These are phyloP conservation scores for Lepiota venenata DNA, from an alignment of 768 basidiomycete genomes.

Conservation along the genomic window DNA sequence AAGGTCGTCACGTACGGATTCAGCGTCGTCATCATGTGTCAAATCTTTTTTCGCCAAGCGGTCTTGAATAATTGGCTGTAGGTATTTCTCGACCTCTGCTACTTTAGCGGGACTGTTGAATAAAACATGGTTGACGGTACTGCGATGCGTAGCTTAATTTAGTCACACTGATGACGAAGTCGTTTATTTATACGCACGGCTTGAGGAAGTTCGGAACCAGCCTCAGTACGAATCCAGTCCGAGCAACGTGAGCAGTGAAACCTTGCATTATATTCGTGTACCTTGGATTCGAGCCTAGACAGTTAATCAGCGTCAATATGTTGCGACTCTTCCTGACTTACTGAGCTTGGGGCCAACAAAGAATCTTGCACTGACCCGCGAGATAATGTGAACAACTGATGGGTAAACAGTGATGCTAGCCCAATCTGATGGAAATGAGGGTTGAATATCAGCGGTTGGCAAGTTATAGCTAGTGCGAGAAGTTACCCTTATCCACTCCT, in stretches of 20 bases:
- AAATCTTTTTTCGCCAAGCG: not conserved
- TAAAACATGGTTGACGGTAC: not conserved
- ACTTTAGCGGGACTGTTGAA: not conserved
- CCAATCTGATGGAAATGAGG: slow-evolving; percentile 1
- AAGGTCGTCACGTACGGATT: not conserved
- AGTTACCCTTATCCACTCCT: not conserved
- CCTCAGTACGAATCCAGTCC: slow-evolving; percentile 27
- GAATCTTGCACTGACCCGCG: slow-evolving; percentile 22
- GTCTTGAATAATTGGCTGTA: slow-evolving; percentile 9
- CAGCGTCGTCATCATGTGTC: not conserved
- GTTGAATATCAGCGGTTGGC: too few relatives aligned
- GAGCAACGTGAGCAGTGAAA: slow-evolving; percentile 32
- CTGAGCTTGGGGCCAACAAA: slow-evolving; percentile 26
- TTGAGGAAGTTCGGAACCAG: slow-evolving; percentile 38
- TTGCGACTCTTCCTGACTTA: slow-evolving; percentile 6
- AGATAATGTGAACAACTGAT: slow-evolving; percentile 13
- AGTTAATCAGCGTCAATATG: not conserved
- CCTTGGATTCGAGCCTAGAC: slow-evolving; percentile 35
- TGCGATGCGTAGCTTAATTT: not conserved
- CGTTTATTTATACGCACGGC: slow-evolving; percentile 31
- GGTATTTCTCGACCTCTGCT: slow-evolving; percentile 2
- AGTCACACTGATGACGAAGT: too few relatives aligned
- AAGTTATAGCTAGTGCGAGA: too few relatives aligned
- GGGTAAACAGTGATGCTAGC: not conserved
- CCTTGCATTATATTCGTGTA: slow-evolving; percentile 32